These are phyloP conservation scores for Arabidopsis lyrata DNA, from an alignment of 441 rosid genomes.

Conservation along the genomic window DNA sequence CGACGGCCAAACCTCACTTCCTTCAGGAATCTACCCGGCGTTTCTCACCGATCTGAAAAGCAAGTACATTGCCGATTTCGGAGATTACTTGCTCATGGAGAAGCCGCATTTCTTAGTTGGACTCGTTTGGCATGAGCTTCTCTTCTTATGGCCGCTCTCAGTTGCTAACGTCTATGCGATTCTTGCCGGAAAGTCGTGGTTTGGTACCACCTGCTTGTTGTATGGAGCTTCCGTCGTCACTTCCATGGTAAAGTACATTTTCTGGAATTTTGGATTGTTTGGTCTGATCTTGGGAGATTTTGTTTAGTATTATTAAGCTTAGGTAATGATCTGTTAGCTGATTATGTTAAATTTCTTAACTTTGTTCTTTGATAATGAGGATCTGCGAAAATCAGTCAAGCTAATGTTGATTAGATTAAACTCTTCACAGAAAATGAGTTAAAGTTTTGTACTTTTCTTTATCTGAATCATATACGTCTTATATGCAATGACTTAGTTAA, in stretches of 20 bases:
- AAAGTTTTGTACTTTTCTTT: slow-evolving; percentile 5
- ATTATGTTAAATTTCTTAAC: not conserved
- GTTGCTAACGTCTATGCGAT: slow-evolving; percentile 63
- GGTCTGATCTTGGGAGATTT: too few species aligned
- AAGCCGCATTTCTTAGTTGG: slow-evolving; percentile 82
- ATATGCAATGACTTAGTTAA: too few species aligned
- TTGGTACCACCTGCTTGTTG: slow-evolving; percentile 74
- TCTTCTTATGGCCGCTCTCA: slow-evolving; percentile 82
- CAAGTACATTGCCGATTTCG: slow-evolving; percentile 52
- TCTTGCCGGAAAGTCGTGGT: slow-evolving; percentile 69
- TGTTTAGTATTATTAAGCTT: too few species aligned
- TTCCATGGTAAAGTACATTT: slow-evolving; percentile 48
- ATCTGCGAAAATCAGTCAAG: not conserved
- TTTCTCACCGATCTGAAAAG: slow-evolving; percentile 54
- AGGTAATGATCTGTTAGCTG: not conserved
- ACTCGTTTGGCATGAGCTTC: slow-evolving; percentile 70
- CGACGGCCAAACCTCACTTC: slow-evolving; percentile 68
- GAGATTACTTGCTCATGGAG: slow-evolving; percentile 68
- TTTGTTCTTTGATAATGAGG: slow-evolving; percentile 9
- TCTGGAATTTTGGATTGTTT: not conserved
- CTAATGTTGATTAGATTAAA: not conserved
- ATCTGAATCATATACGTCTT: too few species aligned
- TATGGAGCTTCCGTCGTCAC: slow-evolving; percentile 70
- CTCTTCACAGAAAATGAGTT: not conserved
- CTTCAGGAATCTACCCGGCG: slow-evolving; percentile 54